Evolutionary conservation across 805 yeast species (phyloP), one percentile per base, ranked within the genome.

Genomic region (Saccharomycopsis schoenii): DNA sequence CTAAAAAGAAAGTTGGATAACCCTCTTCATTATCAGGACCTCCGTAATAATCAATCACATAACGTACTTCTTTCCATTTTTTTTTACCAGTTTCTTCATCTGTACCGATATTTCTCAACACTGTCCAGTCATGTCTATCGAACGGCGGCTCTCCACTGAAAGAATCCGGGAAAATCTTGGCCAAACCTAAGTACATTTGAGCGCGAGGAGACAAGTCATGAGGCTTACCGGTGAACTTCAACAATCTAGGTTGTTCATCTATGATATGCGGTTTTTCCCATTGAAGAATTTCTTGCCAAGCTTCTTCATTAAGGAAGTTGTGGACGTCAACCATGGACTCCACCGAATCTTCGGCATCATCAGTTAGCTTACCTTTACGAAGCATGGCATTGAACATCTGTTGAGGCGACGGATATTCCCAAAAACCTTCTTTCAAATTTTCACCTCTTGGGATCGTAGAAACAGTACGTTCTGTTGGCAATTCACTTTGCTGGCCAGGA

Each of bases 391-490:
- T 92, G 66, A 91, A 84, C 99, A 94, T 94, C 72, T 94, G 99
- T 74, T 94, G 99, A 0, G 99, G 99, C 1, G 97, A 89, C 1
- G 99, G 99, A 71, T 94, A 94, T 74, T 94, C 99, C 99, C 99
- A 94, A 56, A 85, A 83, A 1, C 96, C 96, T 63, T 83, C 84
- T 10, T 76, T 78, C 1, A 75, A 77, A 14, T 71, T 70, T 36
- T 77, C 81, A 36, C 98, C 98, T 65, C 89, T 81, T 21, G 99
- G 99, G 59, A 94, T 94, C 1, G 89, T 75, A 15, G 97, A 89
- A 43, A 85, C 72, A 1, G 96, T 87, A 67, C 97, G 83, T 52
- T 87, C 89, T 0, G 94, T 89, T 10, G 97, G 91, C 39, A 94
- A 76, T 41, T 81, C 83, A 43, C 89, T 67, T 62, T 80, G 82